phyloP scores from a whole-genome alignment of 2,329 filamentous ascomycete species.

The Monilinia polystroma region DNA sequence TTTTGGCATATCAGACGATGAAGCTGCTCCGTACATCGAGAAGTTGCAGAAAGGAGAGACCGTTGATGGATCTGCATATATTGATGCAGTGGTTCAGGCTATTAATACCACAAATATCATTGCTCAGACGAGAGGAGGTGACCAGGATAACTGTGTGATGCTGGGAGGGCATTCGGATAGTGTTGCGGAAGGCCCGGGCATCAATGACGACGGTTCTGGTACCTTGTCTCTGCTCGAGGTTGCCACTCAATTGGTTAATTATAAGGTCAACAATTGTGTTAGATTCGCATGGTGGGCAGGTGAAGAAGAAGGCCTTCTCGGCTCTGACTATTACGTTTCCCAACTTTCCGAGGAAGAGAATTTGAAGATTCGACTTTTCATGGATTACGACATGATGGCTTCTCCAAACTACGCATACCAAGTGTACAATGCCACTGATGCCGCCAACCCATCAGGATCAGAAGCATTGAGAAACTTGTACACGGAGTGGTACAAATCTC shows the following conservation, averaged over 20 bases:
- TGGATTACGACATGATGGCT: slow-evolving; percentile 72
- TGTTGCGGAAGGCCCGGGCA: slow-evolving; percentile 58
- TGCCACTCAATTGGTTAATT: slow-evolving; percentile 57
- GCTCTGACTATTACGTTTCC: slow-evolving; percentile 60
- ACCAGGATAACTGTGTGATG: slow-evolving; percentile 64
- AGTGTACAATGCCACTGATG: slow-evolving; percentile 71
- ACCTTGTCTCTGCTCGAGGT: slow-evolving; percentile 57
- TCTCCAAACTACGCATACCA: slow-evolving; percentile 65
- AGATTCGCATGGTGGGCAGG: slow-evolving; percentile 68
- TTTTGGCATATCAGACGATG: slow-evolving; percentile 61
- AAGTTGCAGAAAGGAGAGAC: slow-evolving; percentile 52
- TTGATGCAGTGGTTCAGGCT: slow-evolving; percentile 54
- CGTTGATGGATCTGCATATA: slow-evolving; percentile 57
- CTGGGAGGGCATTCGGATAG: slow-evolving; percentile 64
- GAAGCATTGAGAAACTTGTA: slow-evolving; percentile 68
- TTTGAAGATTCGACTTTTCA: slow-evolving; percentile 61
- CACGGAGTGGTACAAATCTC: slow-evolving; percentile 61
- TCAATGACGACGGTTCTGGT: slow-evolving; percentile 45
- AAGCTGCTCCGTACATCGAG: slow-evolving; percentile 56
- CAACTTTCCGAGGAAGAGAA: slow-evolving; percentile 58
- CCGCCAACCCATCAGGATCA: slow-evolving; percentile 67
- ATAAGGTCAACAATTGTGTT: slow-evolving; percentile 62
- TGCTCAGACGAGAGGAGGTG: slow-evolving; percentile 59
- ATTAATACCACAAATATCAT: slow-evolving; percentile 53
- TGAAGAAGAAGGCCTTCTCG: slow-evolving; percentile 65